Evolutionary conservation across 345 rosid species (phyloP).

Genomic region (Populus deltoides): DNA sequence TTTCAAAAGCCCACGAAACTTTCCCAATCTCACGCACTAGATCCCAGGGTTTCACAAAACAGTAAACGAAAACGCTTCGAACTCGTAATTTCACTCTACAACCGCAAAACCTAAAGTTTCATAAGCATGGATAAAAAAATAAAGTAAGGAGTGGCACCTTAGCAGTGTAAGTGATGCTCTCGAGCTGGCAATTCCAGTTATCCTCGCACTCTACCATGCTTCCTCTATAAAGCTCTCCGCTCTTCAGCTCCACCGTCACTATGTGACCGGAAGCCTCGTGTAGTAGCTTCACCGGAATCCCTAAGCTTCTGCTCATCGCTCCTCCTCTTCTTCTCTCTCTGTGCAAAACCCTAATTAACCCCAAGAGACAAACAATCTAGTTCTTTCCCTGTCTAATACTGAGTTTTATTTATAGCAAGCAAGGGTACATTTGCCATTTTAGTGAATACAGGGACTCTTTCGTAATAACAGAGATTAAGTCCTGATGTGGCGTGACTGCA

Average conservation of each 20-base stretch:
- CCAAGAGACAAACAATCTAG: background rate
- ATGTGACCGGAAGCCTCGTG: constrained; percentile 84
- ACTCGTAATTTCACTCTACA: background rate
- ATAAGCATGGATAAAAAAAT: background rate
- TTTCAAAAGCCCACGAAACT: background rate
- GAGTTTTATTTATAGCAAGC: background rate
- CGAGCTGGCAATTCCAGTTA: constrained; percentile 93
- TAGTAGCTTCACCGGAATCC: constrained; percentile 82
- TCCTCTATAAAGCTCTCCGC: constrained; percentile 88
- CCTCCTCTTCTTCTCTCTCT: background rate
- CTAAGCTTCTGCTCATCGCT: constrained; percentile 79
- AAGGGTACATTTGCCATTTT: constrained; percentile 7
- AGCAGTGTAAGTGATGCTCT: constrained; percentile 74
- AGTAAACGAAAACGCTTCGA: background rate
- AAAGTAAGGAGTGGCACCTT: constrained; percentile 33
- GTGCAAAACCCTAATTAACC: constrained; percentile 48
- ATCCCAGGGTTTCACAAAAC: background rate
- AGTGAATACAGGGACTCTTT: background rate
- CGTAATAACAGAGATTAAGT: background rate
- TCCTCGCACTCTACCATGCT: constrained; percentile 90
- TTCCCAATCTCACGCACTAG: background rate
- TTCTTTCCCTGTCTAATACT: background rate
- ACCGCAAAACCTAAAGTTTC: constrained; percentile 28
- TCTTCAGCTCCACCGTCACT: constrained; percentile 83
- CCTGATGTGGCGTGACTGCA: background rate